Base-by-base conservation (phyloP, 306 rosid species). In the Prunus mume region DNA sequence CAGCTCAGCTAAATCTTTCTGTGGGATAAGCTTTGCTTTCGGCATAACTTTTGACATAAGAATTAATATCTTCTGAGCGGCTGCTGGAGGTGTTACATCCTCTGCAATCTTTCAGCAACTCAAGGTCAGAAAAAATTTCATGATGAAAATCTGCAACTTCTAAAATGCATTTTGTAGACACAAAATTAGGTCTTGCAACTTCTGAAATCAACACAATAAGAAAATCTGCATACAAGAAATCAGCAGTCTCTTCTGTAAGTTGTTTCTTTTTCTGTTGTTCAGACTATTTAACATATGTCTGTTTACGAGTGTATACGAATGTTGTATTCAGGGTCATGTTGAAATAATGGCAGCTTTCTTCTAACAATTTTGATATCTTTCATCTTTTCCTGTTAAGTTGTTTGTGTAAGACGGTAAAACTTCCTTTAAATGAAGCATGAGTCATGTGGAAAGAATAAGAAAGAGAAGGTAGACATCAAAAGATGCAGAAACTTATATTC, bases 1-100 rank as follows among this genome's bases (percentile, higher is more conserved):
- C 38, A 92, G 86, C 77, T 71, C 86, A 17, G 89, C 87, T 51
- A 88, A 79, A 75, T 95, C 98, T 69, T 81, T 75, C 64, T 81
- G 69, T 0, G 96, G 97, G 41, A 90, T 56, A 83, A 95, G 96
- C 79, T 95, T 95, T 74, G 93, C 95, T 76, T 89, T 88, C 19
- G 96, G 97, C 73, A 87, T 25, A 70, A 86, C 84, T 45, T 86
- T 90, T 69, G 98, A 86, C 89, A 92, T 43, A 68, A 84, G 57
- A 45, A 76, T 82, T 75, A 92, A 70, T 8, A 25, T 84, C 85
- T 88, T 92, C 89, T 80, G 70, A 76, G 86, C 86, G 30, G 86
- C 84, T 3, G 83, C 83, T 14, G 98, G 76, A 61, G 97, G 98
- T 47, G 80, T 75, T 80, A 95, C 84, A 19, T 85, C 92, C 13